These are phyloP conservation scores for Dactylis glomerata DNA, from an alignment of 176 grass and related monocot species.

Conservation along the genomic window DNA sequence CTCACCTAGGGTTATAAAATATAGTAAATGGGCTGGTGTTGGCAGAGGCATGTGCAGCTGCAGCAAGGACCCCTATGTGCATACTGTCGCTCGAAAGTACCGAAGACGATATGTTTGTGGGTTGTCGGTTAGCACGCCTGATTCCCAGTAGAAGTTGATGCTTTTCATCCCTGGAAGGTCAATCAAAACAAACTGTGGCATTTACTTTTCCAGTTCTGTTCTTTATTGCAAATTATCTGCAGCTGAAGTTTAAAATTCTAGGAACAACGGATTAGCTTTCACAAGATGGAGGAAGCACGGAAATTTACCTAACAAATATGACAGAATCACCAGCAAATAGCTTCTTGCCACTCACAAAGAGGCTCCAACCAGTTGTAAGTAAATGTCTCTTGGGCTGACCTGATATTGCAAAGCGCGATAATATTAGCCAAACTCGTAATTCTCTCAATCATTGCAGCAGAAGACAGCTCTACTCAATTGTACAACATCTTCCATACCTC, in stretches of 20 bases:
- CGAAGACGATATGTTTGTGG: slow-evolving; percentile 88
- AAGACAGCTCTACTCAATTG: not conserved
- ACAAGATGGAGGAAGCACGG: not conserved
- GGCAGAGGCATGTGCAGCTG: slow-evolving; percentile 96
- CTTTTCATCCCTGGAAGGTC: slow-evolving; percentile 74
- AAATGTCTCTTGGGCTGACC: slow-evolving; percentile 97
- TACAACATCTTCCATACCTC: slow-evolving; percentile 44
- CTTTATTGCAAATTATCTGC: not conserved
- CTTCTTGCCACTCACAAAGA: slow-evolving; percentile 95
- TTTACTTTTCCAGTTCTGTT: not conserved
- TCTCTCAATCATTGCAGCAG: not conserved
- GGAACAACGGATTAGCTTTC: not conserved
- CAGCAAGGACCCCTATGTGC: slow-evolving; percentile 99
- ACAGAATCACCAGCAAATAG: slow-evolving; percentile 97
- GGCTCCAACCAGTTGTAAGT: slow-evolving; percentile 96
- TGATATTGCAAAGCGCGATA: slow-evolving; percentile 32
- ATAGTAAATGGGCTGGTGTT: slow-evolving; percentile 94
- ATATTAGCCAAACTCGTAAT: slow-evolving; percentile 18
- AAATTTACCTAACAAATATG: slow-evolving; percentile 85
- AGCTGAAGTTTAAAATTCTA: not conserved
- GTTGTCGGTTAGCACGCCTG: slow-evolving; percentile 81
- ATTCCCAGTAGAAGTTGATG: slow-evolving; percentile 94
- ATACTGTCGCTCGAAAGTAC: slow-evolving; percentile 98
- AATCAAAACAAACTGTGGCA: slow-evolving; percentile 12
- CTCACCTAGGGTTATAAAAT: slow-evolving; percentile 97